Base-by-base conservation (phyloP, 331 rosid genomes). In the Acacia concinna region DNA sequence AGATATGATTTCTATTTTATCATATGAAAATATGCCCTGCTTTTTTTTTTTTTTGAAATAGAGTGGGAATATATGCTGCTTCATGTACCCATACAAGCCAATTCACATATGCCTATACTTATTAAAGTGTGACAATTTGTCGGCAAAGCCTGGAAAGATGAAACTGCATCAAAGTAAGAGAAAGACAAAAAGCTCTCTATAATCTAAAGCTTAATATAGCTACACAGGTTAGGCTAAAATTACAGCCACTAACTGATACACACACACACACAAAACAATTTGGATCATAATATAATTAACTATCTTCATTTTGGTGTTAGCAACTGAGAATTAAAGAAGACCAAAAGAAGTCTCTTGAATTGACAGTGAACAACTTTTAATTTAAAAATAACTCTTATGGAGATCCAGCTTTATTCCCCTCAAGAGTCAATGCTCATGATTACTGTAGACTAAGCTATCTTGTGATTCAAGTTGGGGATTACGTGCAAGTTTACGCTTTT, bases 111-210 rank as follows among this genome's bases (percentile, higher is more conserved):
- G 30, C 2, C 59, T n/a, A n/a, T n/a, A 62, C 40, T 73, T n/a
- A 23, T 72, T 64, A 23, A 72, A 38, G 57, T 38, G 49, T 57
- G 63, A 75, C 46, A 65, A 28, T 62, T 52, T 79, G 47, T 79
- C 25, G 77, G 73, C 28, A 27, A 67, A 66, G 25, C 54, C 14
- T 27, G 21, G 70, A 77, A 73, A 76, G 77, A 34, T 28, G n/a
- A 51, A 52, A 69, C 78, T 71, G 63, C 83, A 78, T 63, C 41
- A 75, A 57, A 73, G 75, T 80, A 78, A 71, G 81, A 81, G 75
- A 75, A 84, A 73, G 67, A 49, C 28, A 44, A 72, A 17, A 28
- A 67, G 23, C 21, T 14, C 12, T 31, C 31, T 0, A 25, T 23
- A 23, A 56, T 23, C 14, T 54, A 60, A 31, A 14, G 40, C 11